Percentiles rank a stretch among this genome's conserved stretches.
Conservation (phyloP, 2,329 filamentous ascomycete genomes). For the Cladosporium sp. region DNA sequence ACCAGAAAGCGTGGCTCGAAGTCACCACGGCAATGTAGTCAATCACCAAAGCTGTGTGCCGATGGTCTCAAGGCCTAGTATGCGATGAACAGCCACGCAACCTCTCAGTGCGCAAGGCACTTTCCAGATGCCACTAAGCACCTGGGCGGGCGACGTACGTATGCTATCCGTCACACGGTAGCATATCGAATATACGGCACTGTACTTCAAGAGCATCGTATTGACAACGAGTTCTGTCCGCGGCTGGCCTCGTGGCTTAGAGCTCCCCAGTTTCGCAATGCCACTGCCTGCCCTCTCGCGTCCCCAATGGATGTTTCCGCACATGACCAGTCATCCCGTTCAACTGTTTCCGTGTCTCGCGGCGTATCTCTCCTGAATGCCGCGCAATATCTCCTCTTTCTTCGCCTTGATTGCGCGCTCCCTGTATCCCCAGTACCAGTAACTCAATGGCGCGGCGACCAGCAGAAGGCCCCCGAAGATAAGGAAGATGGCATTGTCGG, state of each 20-base stretch:
- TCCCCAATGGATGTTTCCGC: background rate
- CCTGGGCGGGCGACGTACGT: background rate
- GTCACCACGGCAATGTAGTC: background rate
- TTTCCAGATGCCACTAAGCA: background rate
- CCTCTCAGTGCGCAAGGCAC: background rate
- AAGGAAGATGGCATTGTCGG: constrained; percentile 7
- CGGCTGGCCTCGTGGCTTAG: background rate
- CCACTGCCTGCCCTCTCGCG: background rate
- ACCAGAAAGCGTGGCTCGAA: background rate
- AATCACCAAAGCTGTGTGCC: too few species aligned
- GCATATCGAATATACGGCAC: background rate
- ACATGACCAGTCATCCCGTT: background rate
- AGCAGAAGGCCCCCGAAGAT: constrained; percentile 13
- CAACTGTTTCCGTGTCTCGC: constrained; percentile 14
- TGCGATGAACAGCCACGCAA: background rate
- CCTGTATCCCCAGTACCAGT: constrained; percentile 22
- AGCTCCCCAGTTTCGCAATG: background rate
- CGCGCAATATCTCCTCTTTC: constrained; percentile 20
- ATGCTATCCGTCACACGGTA: too few species aligned
- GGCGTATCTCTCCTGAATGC: constrained; percentile 19
- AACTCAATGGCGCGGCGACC: constrained; percentile 14
- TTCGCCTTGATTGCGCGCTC: constrained; percentile 17
- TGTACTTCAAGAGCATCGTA: background rate
- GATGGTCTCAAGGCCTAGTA: background rate
- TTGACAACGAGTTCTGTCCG: background rate